These are phyloP conservation scores for Trichoderma hamatum DNA, from an alignment of 2,329 filamentous ascomycete genomes.

Conservation along the genomic window DNA sequence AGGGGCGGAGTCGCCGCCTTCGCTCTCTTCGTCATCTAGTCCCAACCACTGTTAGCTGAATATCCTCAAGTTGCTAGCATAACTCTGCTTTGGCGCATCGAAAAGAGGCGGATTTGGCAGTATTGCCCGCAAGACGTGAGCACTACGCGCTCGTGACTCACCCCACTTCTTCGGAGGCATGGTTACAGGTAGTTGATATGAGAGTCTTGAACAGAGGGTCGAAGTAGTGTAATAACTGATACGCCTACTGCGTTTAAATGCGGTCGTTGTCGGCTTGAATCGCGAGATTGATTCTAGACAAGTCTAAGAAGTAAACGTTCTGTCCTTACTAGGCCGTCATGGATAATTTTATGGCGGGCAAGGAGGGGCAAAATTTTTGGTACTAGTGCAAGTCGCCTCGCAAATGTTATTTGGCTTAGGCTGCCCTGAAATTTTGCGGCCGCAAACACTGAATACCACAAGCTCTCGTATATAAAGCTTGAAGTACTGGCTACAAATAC, in stretches of 20 bases:
- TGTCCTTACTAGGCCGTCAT: background rate
- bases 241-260: background rate
- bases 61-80: background rate
- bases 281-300: slow-evolving; percentile 6
- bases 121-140: slow-evolving; percentile 11
- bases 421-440: background rate
- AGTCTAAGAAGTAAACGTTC: slow-evolving; percentile 4
- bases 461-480: background rate
- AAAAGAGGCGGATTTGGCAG: background rate
- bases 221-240: background rate
- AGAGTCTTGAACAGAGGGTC: background rate
- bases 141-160: slow-evolving; percentile 37
- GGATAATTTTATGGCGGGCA: slow-evolving; percentile 18
- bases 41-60: background rate
- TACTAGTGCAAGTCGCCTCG: background rate
- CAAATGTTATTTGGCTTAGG: background rate
- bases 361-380: slow-evolving; percentile 20
- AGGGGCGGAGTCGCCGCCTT: slow-evolving; percentile 41
- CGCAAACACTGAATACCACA: background rate
- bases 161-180: slow-evolving; percentile 52
- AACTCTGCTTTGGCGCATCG: slow-evolving; percentile 26
- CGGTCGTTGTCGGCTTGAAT: slow-evolving; percentile 3
- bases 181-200: slow-evolving; percentile 32
- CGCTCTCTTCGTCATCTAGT: slow-evolving; percentile 43
- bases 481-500: background rate